Base-by-base conservation (phyloP, 1,284 basidiomycete genomes). In the Microbotryomycetes sp. region DNA sequence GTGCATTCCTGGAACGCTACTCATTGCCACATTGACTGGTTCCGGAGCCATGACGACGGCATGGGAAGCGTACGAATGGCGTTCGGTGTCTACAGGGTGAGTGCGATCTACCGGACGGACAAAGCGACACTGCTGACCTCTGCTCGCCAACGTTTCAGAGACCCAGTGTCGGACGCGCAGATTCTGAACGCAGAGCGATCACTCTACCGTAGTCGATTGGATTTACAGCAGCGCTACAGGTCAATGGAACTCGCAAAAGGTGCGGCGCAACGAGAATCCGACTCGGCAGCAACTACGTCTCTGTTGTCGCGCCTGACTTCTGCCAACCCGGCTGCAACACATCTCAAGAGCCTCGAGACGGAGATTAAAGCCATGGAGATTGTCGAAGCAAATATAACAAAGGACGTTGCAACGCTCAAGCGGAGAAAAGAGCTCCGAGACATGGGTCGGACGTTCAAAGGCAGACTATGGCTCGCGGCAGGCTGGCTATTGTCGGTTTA, bases 1-100 rank as follows among this genome's bases (percentile, higher is more conserved):
- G 2, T 76, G 75, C 47, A 73, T 76, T 7, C 72, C 77, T 2
- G 77, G 77, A 7, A 73, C 76, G 16, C 65, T 72, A 4, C 69
- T 78, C n/a, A 78, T 78, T 53, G 77, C 73, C 1, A 60, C 73
- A 1, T 66, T 78, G 0, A 77, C 77, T 0, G 77, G 77, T 4
- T 75, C 73, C 7, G 76, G 73, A 41, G 76, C 76, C 0, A 70
- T 75, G 26, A 75, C 75, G 51, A 74, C 76, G 0, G 76, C 76
- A 0, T 75, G 74, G 74, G 74, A 77, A 52, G 75, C 76, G 16
- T 76, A 71, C 61, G 76, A 78, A 56, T 74, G 72, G 72, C 57
- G 73, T 50, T 54, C 62, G 60, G 50, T 70, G 16, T 69, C 67
- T 0, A 64, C 71, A 27, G 65, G 65, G 72, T 72, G n/a, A 54